Conservation (phyloP, 2,329 filamentous ascomycete species). For the Lecanicillium sp. region DNA sequence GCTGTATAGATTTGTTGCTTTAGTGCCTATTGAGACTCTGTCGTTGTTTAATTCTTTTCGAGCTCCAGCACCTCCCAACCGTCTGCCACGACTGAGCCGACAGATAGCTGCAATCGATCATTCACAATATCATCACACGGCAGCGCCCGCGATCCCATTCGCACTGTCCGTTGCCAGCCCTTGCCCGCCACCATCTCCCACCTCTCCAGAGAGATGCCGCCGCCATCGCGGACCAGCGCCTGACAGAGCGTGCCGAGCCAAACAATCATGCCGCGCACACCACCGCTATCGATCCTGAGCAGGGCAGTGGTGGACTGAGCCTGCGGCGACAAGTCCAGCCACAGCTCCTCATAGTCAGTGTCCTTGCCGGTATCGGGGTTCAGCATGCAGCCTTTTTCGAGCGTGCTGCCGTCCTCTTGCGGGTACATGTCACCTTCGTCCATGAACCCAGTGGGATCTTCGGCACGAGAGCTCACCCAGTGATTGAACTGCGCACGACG, state of each 20-base stretch:
- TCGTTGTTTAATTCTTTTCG: background rate
- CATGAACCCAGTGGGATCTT: conserved; percentile 25
- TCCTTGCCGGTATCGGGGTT: conserved; percentile 45
- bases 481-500: conserved; percentile 45
- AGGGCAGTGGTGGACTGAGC: conserved; percentile 26
- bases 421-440: conserved; percentile 53
- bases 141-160: conserved; percentile 24
- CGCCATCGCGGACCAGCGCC: conserved; percentile 41
- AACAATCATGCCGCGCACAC: conserved; percentile 41
- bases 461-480: conserved; percentile 49
- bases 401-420: conserved; percentile 28
- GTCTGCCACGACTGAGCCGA: no score
- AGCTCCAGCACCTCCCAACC: no score
- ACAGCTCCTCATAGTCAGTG: conserved; percentile 59
- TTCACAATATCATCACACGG: conserved; percentile 23
- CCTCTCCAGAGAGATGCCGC: conserved; percentile 40
- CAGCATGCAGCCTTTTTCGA: conserved; percentile 54
- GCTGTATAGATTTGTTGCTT: background rate
- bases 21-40: no score
- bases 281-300: conserved; percentile 27
- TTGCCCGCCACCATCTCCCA: conserved; percentile 35
- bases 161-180: conserved; percentile 27
- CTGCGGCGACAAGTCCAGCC: conserved; percentile 40
- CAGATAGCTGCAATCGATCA: background rate
- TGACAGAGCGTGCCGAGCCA: conserved; percentile 48